Percentiles rank a stretch among this genome's conserved stretches.
Conservation (phyloP, 1,284 basidiomycete genomes). For the Earliella scabrosa region DNA sequence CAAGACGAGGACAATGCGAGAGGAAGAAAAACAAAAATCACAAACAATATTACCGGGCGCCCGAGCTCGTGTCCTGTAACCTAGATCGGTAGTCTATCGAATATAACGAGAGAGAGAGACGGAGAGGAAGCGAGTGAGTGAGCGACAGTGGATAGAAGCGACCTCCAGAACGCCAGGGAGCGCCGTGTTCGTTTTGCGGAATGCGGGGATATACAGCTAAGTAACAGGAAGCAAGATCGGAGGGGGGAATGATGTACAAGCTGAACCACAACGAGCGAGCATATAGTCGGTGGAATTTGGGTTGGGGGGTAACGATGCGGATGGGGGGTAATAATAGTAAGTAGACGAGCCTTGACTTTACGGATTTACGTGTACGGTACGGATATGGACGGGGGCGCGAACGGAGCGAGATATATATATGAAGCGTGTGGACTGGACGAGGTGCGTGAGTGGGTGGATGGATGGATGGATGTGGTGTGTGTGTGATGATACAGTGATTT, state of each 20-base stretch:
- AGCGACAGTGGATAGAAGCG: no score
- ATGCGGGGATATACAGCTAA: no score
- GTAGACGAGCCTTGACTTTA: conserved; percentile 4
- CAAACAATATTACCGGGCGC: no score
- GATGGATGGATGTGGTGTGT: no score
- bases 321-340: conserved; percentile 4
- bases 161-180: no score
- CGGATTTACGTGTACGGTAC: conserved; percentile 25
- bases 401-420: conserved; percentile 7
- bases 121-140: no score
- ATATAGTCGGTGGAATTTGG: not conserved
- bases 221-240: not conserved
- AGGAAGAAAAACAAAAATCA: no score
- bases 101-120: no score
- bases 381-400: conserved; percentile 6
- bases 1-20: no score
- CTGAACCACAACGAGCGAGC: conserved; percentile 18
- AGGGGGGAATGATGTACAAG: conserved; percentile 17
- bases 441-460: conserved; percentile 18
- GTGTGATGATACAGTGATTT: conserved; percentile 21
- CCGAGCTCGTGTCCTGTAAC: no score
- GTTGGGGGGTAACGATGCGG: not conserved
- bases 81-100: no score
- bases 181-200: no score
- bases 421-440: conserved; percentile 21